Percentiles rank a stretch among this genome's conserved stretches.
phyloP scores from a whole-genome alignment of 2,329 filamentous ascomycete genomes.

The Hypoxylon sp. region DNA sequence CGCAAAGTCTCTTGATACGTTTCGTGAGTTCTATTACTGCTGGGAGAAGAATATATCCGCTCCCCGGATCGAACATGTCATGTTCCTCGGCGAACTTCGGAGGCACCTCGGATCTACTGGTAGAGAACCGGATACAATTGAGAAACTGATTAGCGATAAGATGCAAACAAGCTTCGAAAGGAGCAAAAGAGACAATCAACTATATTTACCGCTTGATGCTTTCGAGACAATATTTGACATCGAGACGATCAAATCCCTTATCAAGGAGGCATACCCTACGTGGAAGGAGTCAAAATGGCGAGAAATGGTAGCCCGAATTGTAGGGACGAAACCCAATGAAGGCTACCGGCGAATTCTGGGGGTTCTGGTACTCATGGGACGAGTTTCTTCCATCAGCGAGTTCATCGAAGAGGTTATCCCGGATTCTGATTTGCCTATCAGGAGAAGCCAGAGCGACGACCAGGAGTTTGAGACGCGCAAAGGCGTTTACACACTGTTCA shows the following conservation, averaged over 20 bases:
- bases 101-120: neutral
- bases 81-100: neutral
- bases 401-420: neutral
- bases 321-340: neutral
- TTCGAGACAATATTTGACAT: neutral
- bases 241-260: neutral
- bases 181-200: neutral
- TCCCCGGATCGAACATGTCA: neutral
- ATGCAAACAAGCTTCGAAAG: neutral
- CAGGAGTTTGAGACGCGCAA: neutral
- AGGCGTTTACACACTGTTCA: neutral
- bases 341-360: neutral
- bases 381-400: neutral
- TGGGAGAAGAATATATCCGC: neutral
- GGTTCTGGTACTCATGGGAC: neutral
- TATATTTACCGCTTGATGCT: neutral
- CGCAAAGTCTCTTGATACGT: neutral
- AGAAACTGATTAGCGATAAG: neutral
- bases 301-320: neutral
- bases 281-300: neutral
- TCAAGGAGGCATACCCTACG: neutral
- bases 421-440: neutral
- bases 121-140: neutral
- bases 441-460: neutral
- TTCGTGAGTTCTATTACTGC: neutral